Base-by-base conservation (phyloP, 768 basidiomycete species). In the Russula emetica region DNA sequence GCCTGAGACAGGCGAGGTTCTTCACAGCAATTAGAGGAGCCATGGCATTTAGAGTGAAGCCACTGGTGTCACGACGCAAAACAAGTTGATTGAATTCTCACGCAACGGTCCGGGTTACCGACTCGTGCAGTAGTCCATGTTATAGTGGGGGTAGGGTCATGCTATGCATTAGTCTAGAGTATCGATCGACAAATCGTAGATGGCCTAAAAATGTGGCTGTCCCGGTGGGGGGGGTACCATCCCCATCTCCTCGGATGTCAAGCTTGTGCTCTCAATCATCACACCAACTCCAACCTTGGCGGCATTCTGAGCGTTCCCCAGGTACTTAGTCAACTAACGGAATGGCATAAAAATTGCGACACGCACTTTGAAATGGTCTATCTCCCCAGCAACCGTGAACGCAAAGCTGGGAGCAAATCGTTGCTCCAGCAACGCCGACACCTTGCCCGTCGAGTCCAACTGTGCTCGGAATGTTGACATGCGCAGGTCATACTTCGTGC, bases 241-340 rank as follows among this genome's bases (percentile, higher is more conserved):
- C 62, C 74, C 75, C 90, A 92, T 90, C 79, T 92, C 90, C 78
- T 92, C 90, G 9, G 88, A 89, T 22, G 87, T 87, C 76, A 92
- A 74, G 66, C 78, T 82, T 42, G 86, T 84, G 73, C 87, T 89
- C 82, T 98, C 95, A 66, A 98, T 92, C 92, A 94, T 96, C 75
- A 98, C 92, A 78, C 95, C 95, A 10, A 98, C 88, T 66, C 96
- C 96, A 63, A 97, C 87, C 77, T 94, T 96, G 32, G 93, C 90
- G 47, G 92, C 80, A 75, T 94, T 94, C 94, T 98, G 68, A 16
- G 62, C 42, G 58, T 26, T 32, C 51, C 36, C 36, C 52, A 38
- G 45, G 11, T 60, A 42, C 36, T 56, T 30, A 47, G 42, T 18
- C 56, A 62, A 18, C 26, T 61, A 58, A 5, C 47, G 4, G 5